Evolutionary conservation across 2,329 filamentous ascomycete genomes (phyloP).

Genomic region (Colletotrichum destructivum): DNA sequence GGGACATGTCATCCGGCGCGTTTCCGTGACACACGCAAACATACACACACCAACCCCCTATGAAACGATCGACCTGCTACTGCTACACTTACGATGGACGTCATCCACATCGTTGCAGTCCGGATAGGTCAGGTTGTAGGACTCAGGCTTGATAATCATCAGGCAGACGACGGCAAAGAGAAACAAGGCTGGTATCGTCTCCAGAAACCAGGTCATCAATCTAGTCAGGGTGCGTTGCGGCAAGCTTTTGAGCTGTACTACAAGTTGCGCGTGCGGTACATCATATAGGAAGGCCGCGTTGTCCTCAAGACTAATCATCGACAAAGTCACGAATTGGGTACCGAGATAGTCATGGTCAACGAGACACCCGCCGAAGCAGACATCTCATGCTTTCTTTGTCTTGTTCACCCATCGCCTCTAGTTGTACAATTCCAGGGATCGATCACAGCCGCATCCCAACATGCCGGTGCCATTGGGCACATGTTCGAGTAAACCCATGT

Average conservation of each 20-base stretch:
- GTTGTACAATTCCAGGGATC: constrained; percentile 21
- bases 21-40: not conserved
- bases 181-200: not conserved
- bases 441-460: constrained; percentile 9
- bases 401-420: constrained; percentile 27
- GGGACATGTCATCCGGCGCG: not conserved
- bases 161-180: not conserved
- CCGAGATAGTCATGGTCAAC: not conserved
- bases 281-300: not conserved
- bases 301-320: not conserved
- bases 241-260: not conserved
- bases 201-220: not conserved
- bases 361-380: not conserved
- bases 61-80: not conserved
- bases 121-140: not conserved
- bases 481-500: constrained; percentile 19
- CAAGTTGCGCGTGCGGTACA: not conserved
- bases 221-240: not conserved
- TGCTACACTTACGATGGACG: not conserved
- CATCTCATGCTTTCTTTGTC: not conserved
- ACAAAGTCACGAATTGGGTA: not conserved
- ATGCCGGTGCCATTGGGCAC: constrained; percentile 20
- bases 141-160: not conserved
- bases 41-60: too few species aligned
- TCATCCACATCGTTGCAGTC: not conserved